Conservation (phyloP, 805 yeast species). For the Cyberlindnera maclurae region DNA sequence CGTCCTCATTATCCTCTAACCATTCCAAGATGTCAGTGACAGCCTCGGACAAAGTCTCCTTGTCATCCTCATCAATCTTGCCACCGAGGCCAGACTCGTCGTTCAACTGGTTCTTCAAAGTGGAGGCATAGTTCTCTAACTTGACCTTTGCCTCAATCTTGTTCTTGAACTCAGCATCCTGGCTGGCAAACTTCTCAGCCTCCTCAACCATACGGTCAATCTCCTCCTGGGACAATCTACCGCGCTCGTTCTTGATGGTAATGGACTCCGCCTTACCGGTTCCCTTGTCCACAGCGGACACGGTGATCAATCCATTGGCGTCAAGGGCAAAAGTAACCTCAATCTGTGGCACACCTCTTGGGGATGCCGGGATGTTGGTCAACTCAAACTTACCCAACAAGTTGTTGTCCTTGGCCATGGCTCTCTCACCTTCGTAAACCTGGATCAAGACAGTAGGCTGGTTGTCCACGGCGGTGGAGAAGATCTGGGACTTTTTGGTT, state of each 20-base stretch:
- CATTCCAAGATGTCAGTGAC: conserved; percentile 80
- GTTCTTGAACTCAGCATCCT: conserved; percentile 75
- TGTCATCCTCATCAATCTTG: conserved; percentile 83
- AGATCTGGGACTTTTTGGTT: conserved; percentile 89
- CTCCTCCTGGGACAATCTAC: conserved; percentile 88
- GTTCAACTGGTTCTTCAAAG: conserved; percentile 62
- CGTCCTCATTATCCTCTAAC: conserved; percentile 79
- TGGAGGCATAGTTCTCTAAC: conserved; percentile 83
- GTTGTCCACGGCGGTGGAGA: conserved; percentile 94
- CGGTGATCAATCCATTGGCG: conserved; percentile 83
- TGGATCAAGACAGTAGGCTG: conserved; percentile 93
- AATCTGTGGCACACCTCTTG: conserved; percentile 87
- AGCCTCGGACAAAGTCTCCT: conserved; percentile 82
- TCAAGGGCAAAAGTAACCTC: conserved; percentile 86
- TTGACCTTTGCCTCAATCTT: conserved; percentile 85
- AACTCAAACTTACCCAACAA: conserved; percentile 80
- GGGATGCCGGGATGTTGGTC: conserved; percentile 83
- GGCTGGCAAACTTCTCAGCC: conserved; percentile 91
- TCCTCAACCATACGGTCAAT: conserved; percentile 97
- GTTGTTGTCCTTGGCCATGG: conserved; percentile 90
- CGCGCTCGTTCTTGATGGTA: conserved; percentile 89
- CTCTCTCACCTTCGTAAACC: conserved; percentile 95
- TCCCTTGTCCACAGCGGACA: conserved; percentile 85
- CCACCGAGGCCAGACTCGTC: conserved; percentile 59
- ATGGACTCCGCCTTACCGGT: conserved; percentile 89